Conservation (phyloP, 441 rosid genomes). For the Euphorbia schlechtendalii region DNA sequence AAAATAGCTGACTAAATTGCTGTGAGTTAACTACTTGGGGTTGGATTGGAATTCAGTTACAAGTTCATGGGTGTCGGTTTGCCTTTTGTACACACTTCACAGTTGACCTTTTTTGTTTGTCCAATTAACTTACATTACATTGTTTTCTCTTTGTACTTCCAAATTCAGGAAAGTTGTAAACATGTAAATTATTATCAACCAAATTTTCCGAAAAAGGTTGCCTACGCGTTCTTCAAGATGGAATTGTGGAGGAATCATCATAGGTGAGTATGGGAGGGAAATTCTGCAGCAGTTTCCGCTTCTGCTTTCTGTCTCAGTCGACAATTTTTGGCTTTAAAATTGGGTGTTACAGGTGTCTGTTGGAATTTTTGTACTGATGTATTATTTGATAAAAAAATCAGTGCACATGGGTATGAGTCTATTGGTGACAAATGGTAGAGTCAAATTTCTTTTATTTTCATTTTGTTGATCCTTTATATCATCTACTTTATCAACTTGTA, state of each 20-base stretch:
- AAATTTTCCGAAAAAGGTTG: too few relatives aligned
- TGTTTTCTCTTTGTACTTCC: conserved; percentile 10
- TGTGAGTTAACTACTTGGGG: neutral
- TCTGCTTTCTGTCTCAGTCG: neutral
- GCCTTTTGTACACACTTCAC: neutral
- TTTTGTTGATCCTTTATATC: neutral
- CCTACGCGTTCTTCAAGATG: conserved; percentile 20
- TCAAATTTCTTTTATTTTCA: neutral
- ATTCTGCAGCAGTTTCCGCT: neutral
- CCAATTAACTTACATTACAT: neutral
- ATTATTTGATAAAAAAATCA: neutral
- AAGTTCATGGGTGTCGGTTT: neutral
- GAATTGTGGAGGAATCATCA: conserved; percentile 10
- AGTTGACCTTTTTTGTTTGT: too few relatives aligned
- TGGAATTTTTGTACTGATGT: conserved; percentile 20
- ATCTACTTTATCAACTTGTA: neutral
- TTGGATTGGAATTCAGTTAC: neutral
- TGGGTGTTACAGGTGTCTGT: conserved; percentile 4
- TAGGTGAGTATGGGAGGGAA: too few relatives aligned
- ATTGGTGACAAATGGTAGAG: conserved; percentile 1
- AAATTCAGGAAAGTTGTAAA: conserved; percentile 48
- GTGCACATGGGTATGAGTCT: neutral
- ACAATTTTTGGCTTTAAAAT: neutral
- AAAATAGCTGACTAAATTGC: neutral
- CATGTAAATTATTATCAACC: neutral